These are phyloP conservation scores for Aspergillus hortae DNA, from an alignment of 2,329 filamentous ascomycete genomes.

Conservation along the genomic window DNA sequence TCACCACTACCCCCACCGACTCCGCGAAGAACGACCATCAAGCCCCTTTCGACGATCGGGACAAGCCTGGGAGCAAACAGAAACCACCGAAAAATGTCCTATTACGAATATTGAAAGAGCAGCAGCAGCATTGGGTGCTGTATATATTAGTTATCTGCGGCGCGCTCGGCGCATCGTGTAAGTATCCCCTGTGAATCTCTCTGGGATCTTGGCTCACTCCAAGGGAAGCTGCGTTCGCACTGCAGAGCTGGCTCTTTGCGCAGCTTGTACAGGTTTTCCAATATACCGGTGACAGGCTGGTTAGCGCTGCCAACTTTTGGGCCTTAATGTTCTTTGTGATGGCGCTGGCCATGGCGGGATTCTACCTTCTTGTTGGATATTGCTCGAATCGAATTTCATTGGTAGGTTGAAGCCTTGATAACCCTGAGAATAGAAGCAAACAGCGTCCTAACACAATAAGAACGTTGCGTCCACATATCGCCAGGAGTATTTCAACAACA, in stretches of 20 bases:
- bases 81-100: no score
- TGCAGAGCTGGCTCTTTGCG: conserved; percentile 47
- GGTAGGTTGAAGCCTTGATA: conserved; percentile 39
- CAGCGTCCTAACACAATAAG: background rate
- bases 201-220: background rate
- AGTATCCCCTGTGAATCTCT: no score
- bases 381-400: conserved; percentile 46
- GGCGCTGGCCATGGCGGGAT: conserved; percentile 26
- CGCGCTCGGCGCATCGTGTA: no score
- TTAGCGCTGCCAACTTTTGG: conserved; percentile 48
- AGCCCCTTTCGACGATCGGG: no score
- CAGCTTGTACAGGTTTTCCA: conserved; percentile 48
- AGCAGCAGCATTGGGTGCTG: no score
- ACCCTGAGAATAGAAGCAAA: background rate
- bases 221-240: conserved; percentile 24
- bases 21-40: no score
- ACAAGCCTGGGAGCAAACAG: no score
- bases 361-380: conserved; percentile 33
- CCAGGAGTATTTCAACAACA: conserved; percentile 2
- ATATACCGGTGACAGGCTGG: conserved; percentile 35
- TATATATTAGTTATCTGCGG: no score
- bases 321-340: conserved; percentile 50
- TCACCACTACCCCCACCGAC: no score
- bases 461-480: conserved; percentile 3
- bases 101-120: no score